A percentile compares a stretch with the other conserved stretches of the same genome.
These are phyloP conservation scores for Moricandia arvensis DNA, from an alignment of 345 rosid species.

Conservation along the genomic window DNA sequence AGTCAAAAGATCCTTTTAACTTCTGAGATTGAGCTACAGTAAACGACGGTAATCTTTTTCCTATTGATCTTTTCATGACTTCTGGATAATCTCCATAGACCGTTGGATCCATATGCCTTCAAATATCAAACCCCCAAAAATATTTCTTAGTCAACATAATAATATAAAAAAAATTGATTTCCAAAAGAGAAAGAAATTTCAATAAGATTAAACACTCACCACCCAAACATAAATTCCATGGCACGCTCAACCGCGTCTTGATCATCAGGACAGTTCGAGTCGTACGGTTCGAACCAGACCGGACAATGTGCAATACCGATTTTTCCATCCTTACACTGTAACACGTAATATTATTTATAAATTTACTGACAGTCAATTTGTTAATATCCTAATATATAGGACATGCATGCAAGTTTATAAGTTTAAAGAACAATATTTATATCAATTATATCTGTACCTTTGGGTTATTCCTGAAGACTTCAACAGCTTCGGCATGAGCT, in stretches of 20 bases:
- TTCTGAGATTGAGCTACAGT: constrained; percentile 22
- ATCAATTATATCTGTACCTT: not conserved
- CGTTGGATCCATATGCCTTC: constrained; percentile 34
- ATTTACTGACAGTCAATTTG: not conserved
- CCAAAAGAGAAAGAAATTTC: not conserved
- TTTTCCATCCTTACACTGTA: constrained; percentile 31
- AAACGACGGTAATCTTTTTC: constrained; percentile 34
- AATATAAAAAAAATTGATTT: not conserved
- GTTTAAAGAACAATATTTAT: not conserved
- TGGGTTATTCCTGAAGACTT: constrained; percentile 24
- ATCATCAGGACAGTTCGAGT: constrained; percentile 22
- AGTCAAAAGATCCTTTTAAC: constrained; percentile 34
- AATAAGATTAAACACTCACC: constrained; percentile 11
- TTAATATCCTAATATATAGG: not conserved
- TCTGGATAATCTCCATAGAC: constrained; percentile 34
- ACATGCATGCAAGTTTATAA: not conserved
- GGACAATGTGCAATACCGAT: constrained; percentile 39
- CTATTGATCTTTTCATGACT: constrained; percentile 16
- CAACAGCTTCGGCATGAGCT: constrained; percentile 34
- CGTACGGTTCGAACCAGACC: constrained; percentile 34
- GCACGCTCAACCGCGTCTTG: constrained; percentile 32
- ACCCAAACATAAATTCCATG: constrained; percentile 38
- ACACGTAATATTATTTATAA: not conserved
- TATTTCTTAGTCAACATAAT: not conserved
- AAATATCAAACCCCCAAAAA: not conserved